Evolutionary conservation across 225 moss, liverwort and hornwort genomes (phyloP).

Genomic region (Rhytidiadelphus loreus): DNA sequence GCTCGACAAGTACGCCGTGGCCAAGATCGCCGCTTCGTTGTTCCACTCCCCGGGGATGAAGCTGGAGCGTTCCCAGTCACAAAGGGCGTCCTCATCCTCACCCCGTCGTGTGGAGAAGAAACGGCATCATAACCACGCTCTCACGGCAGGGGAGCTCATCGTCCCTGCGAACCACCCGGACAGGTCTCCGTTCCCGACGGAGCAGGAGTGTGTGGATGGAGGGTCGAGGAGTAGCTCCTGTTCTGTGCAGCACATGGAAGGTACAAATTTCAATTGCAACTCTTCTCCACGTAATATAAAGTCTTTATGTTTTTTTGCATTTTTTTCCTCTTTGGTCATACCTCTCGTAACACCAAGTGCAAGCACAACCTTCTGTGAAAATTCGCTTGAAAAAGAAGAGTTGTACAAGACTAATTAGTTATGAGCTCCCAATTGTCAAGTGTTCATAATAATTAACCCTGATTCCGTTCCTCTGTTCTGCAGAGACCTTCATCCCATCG

Average conservation of each 20-base stretch:
- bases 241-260: neutral
- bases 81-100: neutral
- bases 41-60: conserved; percentile 15
- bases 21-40: conserved; percentile 22
- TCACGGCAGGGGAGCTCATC: neutral
- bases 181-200: neutral
- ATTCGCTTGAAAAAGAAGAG: neutral
- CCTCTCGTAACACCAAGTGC: too few relatives aligned
- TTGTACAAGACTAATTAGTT: neutral
- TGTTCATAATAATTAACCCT: neutral
- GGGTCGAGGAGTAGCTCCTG: neutral
- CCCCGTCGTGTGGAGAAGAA: neutral
- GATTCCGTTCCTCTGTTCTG: neutral
- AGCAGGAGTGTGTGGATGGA: neutral
- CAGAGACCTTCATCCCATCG: neutral
- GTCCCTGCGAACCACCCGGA: neutral
- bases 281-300: too few relatives aligned
- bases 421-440: neutral
- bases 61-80: conserved; percentile 24
- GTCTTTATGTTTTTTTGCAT: too few relatives aligned
- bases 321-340: too few relatives aligned
- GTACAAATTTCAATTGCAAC: neutral
- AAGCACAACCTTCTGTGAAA: too few relatives aligned
- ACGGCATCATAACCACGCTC: neutral
- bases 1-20: conserved; percentile 14